Evolutionary conservation across 768 basidiomycete species (phyloP).

Genomic region (Termitomyces sp.): DNA sequence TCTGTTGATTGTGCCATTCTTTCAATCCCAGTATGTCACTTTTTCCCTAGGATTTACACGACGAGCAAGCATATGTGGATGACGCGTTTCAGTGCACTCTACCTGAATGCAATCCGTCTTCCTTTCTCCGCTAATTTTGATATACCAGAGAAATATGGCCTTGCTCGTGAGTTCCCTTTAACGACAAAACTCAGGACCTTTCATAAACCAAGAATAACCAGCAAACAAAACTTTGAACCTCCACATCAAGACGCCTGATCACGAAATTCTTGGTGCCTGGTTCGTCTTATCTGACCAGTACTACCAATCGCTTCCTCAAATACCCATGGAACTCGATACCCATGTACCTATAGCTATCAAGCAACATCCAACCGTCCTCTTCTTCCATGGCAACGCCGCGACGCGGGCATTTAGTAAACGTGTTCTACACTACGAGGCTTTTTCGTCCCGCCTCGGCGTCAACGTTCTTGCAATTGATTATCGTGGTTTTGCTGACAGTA

Average conservation of each 20-base stretch:
- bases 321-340: slow-evolving; percentile 32
- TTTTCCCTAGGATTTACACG: neutral
- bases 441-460: slow-evolving; percentile 59
- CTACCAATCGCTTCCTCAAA: slow-evolving; percentile 47
- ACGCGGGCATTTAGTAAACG: slow-evolving; percentile 70
- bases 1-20: slow-evolving; percentile 55
- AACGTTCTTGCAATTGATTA: slow-evolving; percentile 91
- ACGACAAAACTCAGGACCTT: neutral
- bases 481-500: slow-evolving; percentile 88
- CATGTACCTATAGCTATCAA: slow-evolving; percentile 54
- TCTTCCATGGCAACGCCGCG: slow-evolving; percentile 87
- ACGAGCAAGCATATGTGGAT: neutral
- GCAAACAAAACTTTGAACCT: slow-evolving; percentile 79
- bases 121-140: slow-evolving; percentile 65
- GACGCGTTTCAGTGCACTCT: slow-evolving; percentile 33
- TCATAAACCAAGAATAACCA: slow-evolving; percentile 22
- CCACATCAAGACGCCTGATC: slow-evolving; percentile 69
- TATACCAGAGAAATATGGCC: slow-evolving; percentile 71
- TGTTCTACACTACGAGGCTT: slow-evolving; percentile 63
- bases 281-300: slow-evolving; percentile 68
- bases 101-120: slow-evolving; percentile 61
- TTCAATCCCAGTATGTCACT: slow-evolving; percentile 65
- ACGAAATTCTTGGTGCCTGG: slow-evolving; percentile 82
- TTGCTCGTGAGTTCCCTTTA: slow-evolving; percentile 55
- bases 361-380: slow-evolving; percentile 74